Base-by-base conservation (phyloP, 78 protist genomes). In the Isochrysis galbana region DNA sequence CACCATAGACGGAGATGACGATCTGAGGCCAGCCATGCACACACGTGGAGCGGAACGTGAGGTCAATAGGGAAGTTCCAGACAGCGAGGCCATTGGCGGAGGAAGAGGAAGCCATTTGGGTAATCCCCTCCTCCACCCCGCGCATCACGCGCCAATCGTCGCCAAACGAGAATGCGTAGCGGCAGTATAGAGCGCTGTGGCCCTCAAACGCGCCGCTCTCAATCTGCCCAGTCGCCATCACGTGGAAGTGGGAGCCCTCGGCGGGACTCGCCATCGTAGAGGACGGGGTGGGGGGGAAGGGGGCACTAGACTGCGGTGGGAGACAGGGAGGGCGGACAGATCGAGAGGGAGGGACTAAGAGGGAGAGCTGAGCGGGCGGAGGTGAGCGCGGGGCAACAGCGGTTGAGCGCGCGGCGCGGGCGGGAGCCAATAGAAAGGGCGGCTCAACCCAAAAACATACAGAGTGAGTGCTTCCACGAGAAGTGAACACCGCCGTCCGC, bases 21-120 rank as follows among this genome's bases (percentile, higher is more conserved):
- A 93, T 22, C 80, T 93, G 94, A 36, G 94, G 94, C 94, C 94
- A 93, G 32, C 94, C 94, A 67, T 55, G 41, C 67, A 38, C 88
- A 42, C 90, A 67, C 17, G 92, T 93, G 10, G 69, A 7, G 39
- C 42, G 23, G 21, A 93, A 89, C 19, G 92, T 89, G 39, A 47
- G 82, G 17, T 93, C 94, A 39, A 93, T 4, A 3, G 94, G 94
- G 25, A 89, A 93, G 89, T 93, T 93, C 92, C 91, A 93, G 29
- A 89, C 82, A 3, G 19, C 17, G 36, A 88, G 7, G 0, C 21
- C n/a, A 0, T 41, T 0, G 11, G 46, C 0, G 26, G n/a, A 26
- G 0, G 89, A 21, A 19, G 47, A 2, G 0, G 25, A 5, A 0
- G 92, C 0, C 44, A 88, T 74, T 29, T 93, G 94, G 48, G 94